These are phyloP conservation scores for Phytophthora sp. DNA, from an alignment of 352 stramenopile species.

Conservation along the genomic window DNA sequence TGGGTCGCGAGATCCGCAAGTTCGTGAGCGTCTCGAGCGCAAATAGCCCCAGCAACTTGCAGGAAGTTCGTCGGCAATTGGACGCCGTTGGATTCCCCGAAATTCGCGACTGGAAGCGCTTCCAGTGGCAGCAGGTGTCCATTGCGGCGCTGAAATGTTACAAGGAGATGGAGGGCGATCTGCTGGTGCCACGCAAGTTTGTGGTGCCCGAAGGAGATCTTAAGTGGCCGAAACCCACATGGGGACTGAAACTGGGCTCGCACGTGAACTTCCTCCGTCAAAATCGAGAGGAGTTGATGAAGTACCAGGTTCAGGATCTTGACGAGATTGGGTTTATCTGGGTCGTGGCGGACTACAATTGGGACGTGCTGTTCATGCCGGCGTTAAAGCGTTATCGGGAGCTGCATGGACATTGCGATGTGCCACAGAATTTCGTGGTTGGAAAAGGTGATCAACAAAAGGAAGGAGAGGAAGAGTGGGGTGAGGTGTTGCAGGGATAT, in stretches of 20 bases:
- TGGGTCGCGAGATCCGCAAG: conserved; percentile 40
- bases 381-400: conserved; percentile 39
- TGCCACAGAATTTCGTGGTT: conserved; percentile 50
- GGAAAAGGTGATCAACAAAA: conserved; percentile 15
- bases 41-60: background rate
- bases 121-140: conserved; percentile 41
- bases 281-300: conserved; percentile 14
- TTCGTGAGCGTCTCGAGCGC: conserved; percentile 24
- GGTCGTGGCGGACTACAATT: conserved; percentile 41
- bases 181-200: conserved; percentile 49
- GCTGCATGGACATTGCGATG: conserved; percentile 44
- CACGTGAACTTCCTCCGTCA: conserved; percentile 46
- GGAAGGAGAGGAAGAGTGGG: conserved; percentile 25
- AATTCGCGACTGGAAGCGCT: conserved; percentile 46
- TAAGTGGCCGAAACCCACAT: conserved; percentile 41
- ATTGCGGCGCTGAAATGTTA: conserved; percentile 43
- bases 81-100: conserved; percentile 35
- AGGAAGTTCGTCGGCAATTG: conserved; percentile 28
- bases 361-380: conserved; percentile 45
- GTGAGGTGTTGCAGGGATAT: conserved; percentile 36
- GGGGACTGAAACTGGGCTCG: conserved; percentile 42
- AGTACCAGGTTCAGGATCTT: conserved; percentile 42
- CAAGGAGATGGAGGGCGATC: conserved; percentile 34
- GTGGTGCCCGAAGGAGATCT: conserved; percentile 33
- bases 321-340: conserved; percentile 49